Conservation (phyloP, 176 grass and related monocot species). For the Phoenix dactylifera region DNA sequence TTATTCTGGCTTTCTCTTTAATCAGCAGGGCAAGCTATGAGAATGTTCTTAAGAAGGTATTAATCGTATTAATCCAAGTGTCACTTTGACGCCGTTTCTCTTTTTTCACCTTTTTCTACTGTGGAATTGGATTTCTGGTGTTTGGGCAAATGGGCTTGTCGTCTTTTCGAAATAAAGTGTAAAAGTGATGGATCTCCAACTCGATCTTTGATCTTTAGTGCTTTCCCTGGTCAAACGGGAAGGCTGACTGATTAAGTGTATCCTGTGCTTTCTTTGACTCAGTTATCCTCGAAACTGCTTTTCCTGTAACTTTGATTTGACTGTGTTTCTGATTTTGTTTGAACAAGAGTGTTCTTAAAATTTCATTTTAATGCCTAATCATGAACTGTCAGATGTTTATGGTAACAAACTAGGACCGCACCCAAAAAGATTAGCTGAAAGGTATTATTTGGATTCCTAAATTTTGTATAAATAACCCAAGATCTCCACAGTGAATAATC, state of each 20-base stretch:
- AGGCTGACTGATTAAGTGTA: neutral
- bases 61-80: slow-evolving; percentile 10
- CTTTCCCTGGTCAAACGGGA: neutral
- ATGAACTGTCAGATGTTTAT: neutral
- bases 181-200: neutral
- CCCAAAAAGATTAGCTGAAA: too few species aligned
- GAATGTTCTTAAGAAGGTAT: slow-evolving; percentile 90
- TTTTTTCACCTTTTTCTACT: neutral
- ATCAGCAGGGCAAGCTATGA: slow-evolving; percentile 94
- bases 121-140: neutral
- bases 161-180: neutral
- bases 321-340: neutral
- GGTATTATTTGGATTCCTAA: too few species aligned
- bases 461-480: too few species aligned
- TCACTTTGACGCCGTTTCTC: neutral
- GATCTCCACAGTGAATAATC: too few species aligned
- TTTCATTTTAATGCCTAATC: neutral
- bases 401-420: too few species aligned
- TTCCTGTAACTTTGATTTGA: neutral
- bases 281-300: neutral
- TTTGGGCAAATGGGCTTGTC: too few species aligned
- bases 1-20: slow-evolving; percentile 84
- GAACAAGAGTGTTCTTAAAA: neutral
- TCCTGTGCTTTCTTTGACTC: too few species aligned
- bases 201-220: too few species aligned